Conservation (phyloP, 1,284 basidiomycete species). For the Cerrena zonata region DNA sequence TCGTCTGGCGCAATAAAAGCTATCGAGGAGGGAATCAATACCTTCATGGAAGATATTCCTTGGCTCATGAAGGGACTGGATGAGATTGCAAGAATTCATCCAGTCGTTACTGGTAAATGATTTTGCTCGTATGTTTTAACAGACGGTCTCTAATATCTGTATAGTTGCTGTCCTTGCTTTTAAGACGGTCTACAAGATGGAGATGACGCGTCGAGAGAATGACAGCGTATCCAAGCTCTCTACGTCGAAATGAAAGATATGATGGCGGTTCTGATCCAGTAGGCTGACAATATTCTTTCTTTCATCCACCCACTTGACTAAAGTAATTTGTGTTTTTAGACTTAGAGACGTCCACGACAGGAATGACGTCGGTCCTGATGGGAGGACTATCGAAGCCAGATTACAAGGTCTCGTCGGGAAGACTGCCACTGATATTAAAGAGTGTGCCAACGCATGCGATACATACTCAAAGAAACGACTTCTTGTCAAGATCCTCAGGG, state of each 20-base stretch:
- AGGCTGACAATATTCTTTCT: conserved; percentile 12
- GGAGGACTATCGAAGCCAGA: conserved; percentile 1
- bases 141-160: neutral
- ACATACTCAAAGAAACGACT: conserved; percentile 27
- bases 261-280: conserved; percentile 40
- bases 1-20: neutral
- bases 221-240: conserved; percentile 37
- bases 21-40: conserved; percentile 8
- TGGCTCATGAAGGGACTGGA: conserved; percentile 11
- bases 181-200: conserved; percentile 36
- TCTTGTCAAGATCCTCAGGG: conserved; percentile 33
- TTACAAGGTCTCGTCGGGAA: conserved; percentile 17
- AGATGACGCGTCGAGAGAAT: conserved; percentile 37
- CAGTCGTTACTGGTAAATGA: conserved; percentile 8
- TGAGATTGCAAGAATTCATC: conserved; percentile 13
- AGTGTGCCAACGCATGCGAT: conserved; percentile 29
- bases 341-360: conserved; percentile 17
- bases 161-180: conserved; percentile 41
- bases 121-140: neutral
- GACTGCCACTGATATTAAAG: conserved; percentile 26
- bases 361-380: conserved; percentile 14
- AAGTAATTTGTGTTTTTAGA: conserved; percentile 1
- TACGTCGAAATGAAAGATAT: conserved; percentile 41
- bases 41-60: conserved; percentile 11
- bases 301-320: neutral